Evolutionary conservation across 2,329 filamentous ascomycete genomes (phyloP).

Genomic region (Pseudocercospora cruenta): DNA sequence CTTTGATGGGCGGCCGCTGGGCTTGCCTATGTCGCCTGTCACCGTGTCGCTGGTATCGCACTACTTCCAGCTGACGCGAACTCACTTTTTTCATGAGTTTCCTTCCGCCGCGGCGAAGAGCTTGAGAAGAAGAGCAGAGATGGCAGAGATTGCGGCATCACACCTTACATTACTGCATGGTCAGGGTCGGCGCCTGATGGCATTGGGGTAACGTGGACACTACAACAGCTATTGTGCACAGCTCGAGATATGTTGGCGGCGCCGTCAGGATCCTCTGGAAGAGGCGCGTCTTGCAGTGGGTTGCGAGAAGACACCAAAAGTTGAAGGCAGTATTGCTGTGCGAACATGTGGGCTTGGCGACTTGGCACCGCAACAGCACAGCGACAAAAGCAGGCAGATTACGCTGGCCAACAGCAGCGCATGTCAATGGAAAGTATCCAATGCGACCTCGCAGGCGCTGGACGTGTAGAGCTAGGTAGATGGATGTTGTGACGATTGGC

Average conservation of each 20-base stretch:
- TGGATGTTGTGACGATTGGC: neutral
- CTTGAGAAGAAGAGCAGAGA: neutral
- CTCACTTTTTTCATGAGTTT: constrained; percentile 17
- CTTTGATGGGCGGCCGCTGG: constrained; percentile 9
- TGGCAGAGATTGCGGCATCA: neutral
- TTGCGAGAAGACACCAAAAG: neutral
- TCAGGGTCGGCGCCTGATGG: neutral
- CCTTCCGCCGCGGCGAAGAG: neutral
- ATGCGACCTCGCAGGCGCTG: too few relatives aligned
- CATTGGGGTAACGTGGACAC: neutral
- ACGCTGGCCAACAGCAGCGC: too few relatives aligned
- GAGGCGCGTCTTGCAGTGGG: neutral
- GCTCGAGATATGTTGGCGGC: neutral
- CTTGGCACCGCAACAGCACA: neutral
- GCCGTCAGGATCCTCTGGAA: neutral
- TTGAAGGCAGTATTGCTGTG: neutral
- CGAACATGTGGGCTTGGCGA: neutral
- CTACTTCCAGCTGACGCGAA: constrained; percentile 18
- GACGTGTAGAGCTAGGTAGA: neutral
- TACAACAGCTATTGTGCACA: neutral
- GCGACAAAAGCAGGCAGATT: too few relatives aligned
- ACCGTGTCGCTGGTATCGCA: constrained; percentile 19
- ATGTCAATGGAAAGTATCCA: too few relatives aligned
- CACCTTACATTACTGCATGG: neutral
- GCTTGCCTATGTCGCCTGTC: constrained; percentile 16